Base-by-base conservation (phyloP, 129 eudicot species). In the Pittosporum tobira region DNA sequence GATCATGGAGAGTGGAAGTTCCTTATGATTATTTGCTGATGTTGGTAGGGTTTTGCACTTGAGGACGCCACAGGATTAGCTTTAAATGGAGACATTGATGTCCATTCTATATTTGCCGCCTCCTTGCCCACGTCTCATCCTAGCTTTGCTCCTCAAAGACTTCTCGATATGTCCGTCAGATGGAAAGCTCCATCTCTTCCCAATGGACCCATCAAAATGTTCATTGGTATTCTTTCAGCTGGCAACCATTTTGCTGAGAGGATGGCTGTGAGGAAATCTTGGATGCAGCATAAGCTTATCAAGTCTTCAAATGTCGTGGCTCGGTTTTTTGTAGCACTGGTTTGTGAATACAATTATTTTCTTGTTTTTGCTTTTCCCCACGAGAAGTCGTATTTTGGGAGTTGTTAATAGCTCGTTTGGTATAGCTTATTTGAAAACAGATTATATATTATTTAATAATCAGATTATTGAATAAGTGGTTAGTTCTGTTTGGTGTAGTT, bases 301-400 rank as follows among this genome's bases (percentile, higher is more conserved):
- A 81, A 81, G 40, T 79, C 91, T 45, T 82, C 95, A 28, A 65
- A 51, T 22, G 81, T 84, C 26, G 94, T 87, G 10, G 84, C 91
- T 60, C 96, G 99, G 61, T 93, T 93, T 70, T 93, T 93, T 73
- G 91, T 93, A 25, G 99, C 99, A 51, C 71, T 93, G 94, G 99
- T 79, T 67, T 36, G 79, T 48, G 34, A 34, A 45, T 31, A 51
- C 8, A 31, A 18, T 26, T 20, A 18, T 50, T 21, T 28, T 58
- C 21, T 38, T 40, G 10, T 18, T 21, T 23, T 61, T 5, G 2
- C 0, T 5, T 21, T 15, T 25, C 13, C 27, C 25, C 8, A 13
- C 12, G 24, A 42, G 27, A 3, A 24, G 11, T 29, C 21, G 16
- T 55, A 6, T 25, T 37, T 67, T 45, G 14, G 40, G 27, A 19